Base-by-base conservation (phyloP, 768 basidiomycete genomes). In the Sarcodon aspratus region DNA sequence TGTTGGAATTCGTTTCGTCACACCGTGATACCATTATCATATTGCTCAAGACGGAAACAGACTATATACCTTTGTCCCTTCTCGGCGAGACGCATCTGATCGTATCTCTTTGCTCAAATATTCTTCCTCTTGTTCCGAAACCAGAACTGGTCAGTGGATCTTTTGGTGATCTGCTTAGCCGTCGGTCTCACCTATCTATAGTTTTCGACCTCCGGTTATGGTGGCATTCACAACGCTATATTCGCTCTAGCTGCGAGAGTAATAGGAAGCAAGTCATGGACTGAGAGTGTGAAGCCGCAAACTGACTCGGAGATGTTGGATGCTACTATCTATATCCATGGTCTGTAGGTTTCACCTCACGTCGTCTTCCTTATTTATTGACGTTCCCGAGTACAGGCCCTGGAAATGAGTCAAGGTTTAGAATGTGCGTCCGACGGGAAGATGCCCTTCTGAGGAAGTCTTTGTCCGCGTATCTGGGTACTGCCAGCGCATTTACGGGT, bases 21-120 rank as follows among this genome's bases (percentile, higher is more conserved):
- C 95, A 98, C 57, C 75, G 85, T 15, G 84, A 93, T 46, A 90
- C 92, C 0, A 72, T 95, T 50, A 71, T 87, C 13, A 83, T 89
- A 50, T 69, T 95, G 33, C 71, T 98, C 0, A 84, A 89, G 60
- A 86, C 85, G 48, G 79, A 85, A 40, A 68, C 74, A 3, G 74
- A 80, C 15, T 69, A 74, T 36, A 69, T 82, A 12, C 77, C 82
- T 1, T 58, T 85, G 11, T 69, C 81, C 2, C 72, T 82, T 2
- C 65, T 97, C 10, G 81, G 89, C 56, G 90, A 95, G 62, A 75
- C 85, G 12, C 79, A 88, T 49, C 71, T 96, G 3, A 70, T 97
- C 27, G 74, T 94, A 1, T 76, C 79, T 9, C 68, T 96, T 6
- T 78, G 86, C 55, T 69, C 75, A 3, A 75, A 69, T 54, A 76